A percentile compares a stretch with the other conserved stretches of the same genome.
These are phyloP conservation scores for Suillus subaureus DNA, from an alignment of 768 basidiomycete species.

Conservation along the genomic window DNA sequence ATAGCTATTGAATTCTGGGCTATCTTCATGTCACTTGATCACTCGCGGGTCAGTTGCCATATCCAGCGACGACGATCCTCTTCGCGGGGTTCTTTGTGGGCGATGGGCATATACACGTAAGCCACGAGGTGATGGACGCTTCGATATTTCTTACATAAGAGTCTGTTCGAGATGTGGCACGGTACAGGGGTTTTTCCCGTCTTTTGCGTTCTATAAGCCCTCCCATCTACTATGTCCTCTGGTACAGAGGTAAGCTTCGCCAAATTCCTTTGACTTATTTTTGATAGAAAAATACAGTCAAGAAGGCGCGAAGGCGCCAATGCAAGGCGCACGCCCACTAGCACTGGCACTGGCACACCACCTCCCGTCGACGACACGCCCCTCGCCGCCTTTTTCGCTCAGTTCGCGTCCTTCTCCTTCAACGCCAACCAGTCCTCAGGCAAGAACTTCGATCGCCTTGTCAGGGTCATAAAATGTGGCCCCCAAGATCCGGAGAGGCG, in stretches of 20 bases:
- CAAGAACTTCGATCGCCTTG: slow-evolving; percentile 5
- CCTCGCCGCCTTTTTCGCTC: slow-evolving; percentile 6
- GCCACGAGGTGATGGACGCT: not conserved
- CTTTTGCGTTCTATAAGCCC: not conserved
- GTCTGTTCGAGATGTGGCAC: not conserved
- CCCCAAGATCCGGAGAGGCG: not conserved
- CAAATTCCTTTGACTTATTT: no score
- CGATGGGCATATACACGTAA: not conserved
- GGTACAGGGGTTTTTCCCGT: slow-evolving; percentile 1
- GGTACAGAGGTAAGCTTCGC: not conserved
- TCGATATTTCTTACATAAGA: not conserved
- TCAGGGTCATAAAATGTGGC: not conserved
- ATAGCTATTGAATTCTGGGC: not conserved
- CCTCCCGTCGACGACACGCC: not conserved
- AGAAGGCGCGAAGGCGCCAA: not conserved
- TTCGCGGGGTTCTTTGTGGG: slow-evolving; percentile 2
- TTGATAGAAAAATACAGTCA: not conserved
- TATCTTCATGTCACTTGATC: not conserved
- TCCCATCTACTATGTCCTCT: not conserved
- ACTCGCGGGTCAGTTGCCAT: not conserved
- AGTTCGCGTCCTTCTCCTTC: slow-evolving; percentile 7
- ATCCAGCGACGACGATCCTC: not conserved
- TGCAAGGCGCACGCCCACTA: not conserved
- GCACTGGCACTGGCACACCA: not conserved
- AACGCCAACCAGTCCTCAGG: not conserved